Percentiles rank a stretch among this genome's conserved stretches.
These are phyloP conservation scores for Phoma herbarum DNA, from an alignment of 2,329 filamentous ascomycete genomes.

Conservation along the genomic window DNA sequence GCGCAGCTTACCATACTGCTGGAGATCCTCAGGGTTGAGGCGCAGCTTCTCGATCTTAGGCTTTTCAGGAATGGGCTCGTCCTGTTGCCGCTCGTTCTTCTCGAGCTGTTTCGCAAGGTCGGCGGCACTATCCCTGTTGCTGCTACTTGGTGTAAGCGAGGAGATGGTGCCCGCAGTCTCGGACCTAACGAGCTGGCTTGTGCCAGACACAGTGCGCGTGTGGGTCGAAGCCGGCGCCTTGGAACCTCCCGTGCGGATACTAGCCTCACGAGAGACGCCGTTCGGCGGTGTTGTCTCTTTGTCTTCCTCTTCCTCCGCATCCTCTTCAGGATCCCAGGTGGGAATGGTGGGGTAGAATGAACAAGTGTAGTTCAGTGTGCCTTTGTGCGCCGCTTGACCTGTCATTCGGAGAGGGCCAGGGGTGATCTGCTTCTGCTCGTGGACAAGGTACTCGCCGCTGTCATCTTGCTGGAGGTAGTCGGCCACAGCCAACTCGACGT, in stretches of 20 bases:
- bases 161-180: conserved; percentile 54
- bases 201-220: conserved; percentile 31
- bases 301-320: conserved; percentile 66
- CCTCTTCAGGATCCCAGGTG: conserved; percentile 87
- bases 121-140: conserved; percentile 41
- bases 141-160: conserved; percentile 46
- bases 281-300: conserved; percentile 46
- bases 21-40: conserved; percentile 80
- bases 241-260: conserved; percentile 32
- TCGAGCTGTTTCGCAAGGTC: conserved; percentile 58
- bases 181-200: conserved; percentile 34
- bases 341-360: conserved; percentile 92
- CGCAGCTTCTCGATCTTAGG: conserved; percentile 77
- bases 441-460: conserved; percentile 79
- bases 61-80: conserved; percentile 59
- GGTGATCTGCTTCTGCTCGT: conserved; percentile 76
- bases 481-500: conserved; percentile 76
- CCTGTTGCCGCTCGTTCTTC: conserved; percentile 58
- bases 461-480: conserved; percentile 84
- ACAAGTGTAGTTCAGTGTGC: conserved; percentile 80
- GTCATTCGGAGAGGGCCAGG: conserved; percentile 77
- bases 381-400: conserved; percentile 77
- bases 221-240: conserved; percentile 25
- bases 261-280: conserved; percentile 35
- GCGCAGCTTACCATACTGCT: conserved; percentile 71